Evolutionary conservation across 345 rosid species (phyloP), one percentile per base, ranked within the genome.

Genomic region (Barbarea vulgaris): DNA sequence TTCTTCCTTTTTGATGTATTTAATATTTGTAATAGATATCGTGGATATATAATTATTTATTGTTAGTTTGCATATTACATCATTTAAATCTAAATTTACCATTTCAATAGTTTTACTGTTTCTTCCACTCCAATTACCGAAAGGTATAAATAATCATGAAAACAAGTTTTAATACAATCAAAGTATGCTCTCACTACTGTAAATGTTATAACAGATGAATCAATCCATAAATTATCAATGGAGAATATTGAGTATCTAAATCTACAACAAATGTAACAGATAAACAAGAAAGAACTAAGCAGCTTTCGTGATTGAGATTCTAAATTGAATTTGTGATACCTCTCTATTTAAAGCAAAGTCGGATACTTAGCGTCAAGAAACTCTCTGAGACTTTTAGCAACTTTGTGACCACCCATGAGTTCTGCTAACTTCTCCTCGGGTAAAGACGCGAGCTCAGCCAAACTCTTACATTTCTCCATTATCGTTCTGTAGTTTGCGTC

Each of bases 361-460:
- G 98, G 99, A 77, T 92, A 95, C 86, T 95, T 95, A 0, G 94
- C 98, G 72, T 90, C 96, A 1, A 95, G 89, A 82, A 92, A 92
- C 68, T 92, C 97, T 81, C 93, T 75, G 18, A 92, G 90, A 62
- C 86, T 89, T 64, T 80, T 84, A 31, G 99, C 96, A 67, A 85
- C 93, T 81, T 92, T 92, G 70, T 83, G 91, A 52, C 98, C 90
- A 47, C 99, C 96, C 97, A 95, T 92, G 57, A 95, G 64, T 75
- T 84, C 91, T 42, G 87, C 88, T 72, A 95, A 72, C 79, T 60
- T 76, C 69, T 90, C 97, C 2, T 81, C 54, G 0, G 98, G 96
- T 52, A 95, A 81, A 68, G 90, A 84, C 27, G 85, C 88, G 0
- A 95, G 90, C 76, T 95, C 97, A 12, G 97, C 83, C 82, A 95